Evolutionary conservation across 371 early-diverging fungal species (phyloP), one percentile per base, ranked within the genome.

Genomic region (Rhizomucor pusillus): DNA sequence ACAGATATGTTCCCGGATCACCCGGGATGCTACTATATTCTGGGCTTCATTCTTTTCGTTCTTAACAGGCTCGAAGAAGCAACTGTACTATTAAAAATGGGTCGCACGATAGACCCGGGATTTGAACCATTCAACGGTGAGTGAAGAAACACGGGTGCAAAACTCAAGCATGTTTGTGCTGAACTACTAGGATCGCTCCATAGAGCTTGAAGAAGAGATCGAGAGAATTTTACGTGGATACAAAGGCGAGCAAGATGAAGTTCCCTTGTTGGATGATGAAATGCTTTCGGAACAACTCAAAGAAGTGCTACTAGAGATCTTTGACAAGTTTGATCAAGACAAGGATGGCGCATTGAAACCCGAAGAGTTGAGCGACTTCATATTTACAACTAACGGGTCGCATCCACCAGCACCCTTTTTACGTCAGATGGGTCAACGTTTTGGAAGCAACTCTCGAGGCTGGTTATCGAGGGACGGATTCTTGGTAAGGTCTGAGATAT

Each of bases 1-100:
- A 12, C 2, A 79, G 84, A 81, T 35, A 57, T 73, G 33, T 75
- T 78, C 34, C 84, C 84, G 29, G 67, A 59, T 3, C 70, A 81
- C 62, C 80, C 79, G 37, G 84, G 80, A 37, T 80, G 79, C 47
- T 84, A 84, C 57, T 75, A 80, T 59, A 58, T 84, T 20, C 62
- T 84, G 23, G 76, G 71, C 16, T 79, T 77, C 50, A 69, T 81
- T 14, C 60, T 81, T 12, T 79, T 66, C 50, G 75, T 77, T 1
- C 52, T 81, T 45, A 81, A 81, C 47, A 66, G 67, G 19, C 61
- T 80, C 2, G 73, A 75, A 47, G 80, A 75, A 50, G 79, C 84
- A 0, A 54, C 80, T 35, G 60, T 73, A 13, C 36, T 80, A 5
- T 49, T 84, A 29, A 71, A 77, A 45, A 77, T 81, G 56, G 81